Base-by-base conservation (phyloP, 306 rosid species). In the Prunus fruticosa region DNA sequence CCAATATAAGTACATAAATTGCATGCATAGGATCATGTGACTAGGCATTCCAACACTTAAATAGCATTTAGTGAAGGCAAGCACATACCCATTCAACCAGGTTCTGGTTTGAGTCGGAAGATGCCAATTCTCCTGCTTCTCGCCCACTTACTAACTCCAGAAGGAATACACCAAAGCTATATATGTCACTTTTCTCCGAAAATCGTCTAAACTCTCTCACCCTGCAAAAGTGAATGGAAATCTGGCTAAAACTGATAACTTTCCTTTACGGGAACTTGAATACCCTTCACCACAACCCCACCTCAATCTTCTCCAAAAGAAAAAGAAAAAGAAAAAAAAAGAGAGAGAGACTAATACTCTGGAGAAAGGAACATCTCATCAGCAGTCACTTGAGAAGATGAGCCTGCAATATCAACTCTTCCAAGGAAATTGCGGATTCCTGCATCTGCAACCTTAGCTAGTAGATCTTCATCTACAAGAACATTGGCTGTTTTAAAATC, bases 371-470 rank as follows among this genome's bases (percentile, higher is more conserved):
- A 93, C 79, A 84, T 86, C 75, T 88, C 91, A 76, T 93, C 96
- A 13, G 87, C 82, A 67, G 73, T 57, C 76, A 78, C 89, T 87
- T 83, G 93, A 74, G 98, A 91, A 53, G 96, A 91, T 28, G 98
- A 65, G 73, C 93, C 90, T 25, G 91, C 93, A 72, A 66, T 63
- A 43, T 85, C 91, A 57, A 71, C 83, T 86, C 91, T 88, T 81
- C 94, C 89, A 3, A 93, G 80, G 82, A 93, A 90, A 79, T 93
- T 87, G 27, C 82, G 85, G 61, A 88, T 86, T 74, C 96, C 96
- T 12, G 98, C 94, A 76, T 93, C 98, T n/a, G 98, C 96, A 52
- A 93, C 97, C 86, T 91, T 93, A 75, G 98, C 82, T 65, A 81
- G 85, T 82, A 88, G 89, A 75, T 86, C 85, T 85, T 91, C 96